Evolutionary conservation across 441 rosid species (phyloP).

Genomic region (Metrosideros polymorpha): DNA sequence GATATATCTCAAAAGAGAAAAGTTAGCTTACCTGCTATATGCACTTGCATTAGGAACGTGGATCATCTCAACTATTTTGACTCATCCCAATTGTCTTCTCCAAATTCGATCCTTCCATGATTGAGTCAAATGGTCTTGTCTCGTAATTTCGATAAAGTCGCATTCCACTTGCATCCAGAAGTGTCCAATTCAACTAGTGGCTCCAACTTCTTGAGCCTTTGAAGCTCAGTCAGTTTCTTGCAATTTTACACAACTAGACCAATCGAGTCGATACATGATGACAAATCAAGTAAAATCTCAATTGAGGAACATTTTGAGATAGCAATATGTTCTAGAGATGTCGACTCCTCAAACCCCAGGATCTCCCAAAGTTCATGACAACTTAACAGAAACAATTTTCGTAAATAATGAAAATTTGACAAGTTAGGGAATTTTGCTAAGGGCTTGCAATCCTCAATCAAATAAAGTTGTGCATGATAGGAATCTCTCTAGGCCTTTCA

Average conservation of each 20-base stretch:
- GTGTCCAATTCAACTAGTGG: background rate
- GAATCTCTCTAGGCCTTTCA: background rate
- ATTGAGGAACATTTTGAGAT: background rate
- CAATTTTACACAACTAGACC: background rate
- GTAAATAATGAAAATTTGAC: background rate
- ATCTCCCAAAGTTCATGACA: background rate
- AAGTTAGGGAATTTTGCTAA: background rate
- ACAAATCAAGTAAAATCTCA: background rate
- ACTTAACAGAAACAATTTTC: background rate
- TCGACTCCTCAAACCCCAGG: background rate
- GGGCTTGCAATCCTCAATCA: background rate
- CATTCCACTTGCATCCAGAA: background rate
- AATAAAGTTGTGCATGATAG: background rate
- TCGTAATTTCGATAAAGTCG: background rate
- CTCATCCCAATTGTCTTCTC: background rate
- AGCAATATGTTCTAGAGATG: background rate
- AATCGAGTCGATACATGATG: background rate
- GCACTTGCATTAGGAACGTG: background rate
- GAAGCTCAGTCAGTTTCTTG: background rate
- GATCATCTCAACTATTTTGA: background rate
- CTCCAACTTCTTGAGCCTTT: background rate
- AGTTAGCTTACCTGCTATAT: background rate
- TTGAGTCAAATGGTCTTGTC: background rate
- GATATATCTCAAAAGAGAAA: background rate
- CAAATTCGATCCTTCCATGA: background rate